A percentile compares a stretch with the other conserved stretches of the same genome.
These are phyloP conservation scores for Aspergillus haitiensis DNA, from an alignment of 495 filamentous ascomycete genomes.

Conservation along the genomic window DNA sequence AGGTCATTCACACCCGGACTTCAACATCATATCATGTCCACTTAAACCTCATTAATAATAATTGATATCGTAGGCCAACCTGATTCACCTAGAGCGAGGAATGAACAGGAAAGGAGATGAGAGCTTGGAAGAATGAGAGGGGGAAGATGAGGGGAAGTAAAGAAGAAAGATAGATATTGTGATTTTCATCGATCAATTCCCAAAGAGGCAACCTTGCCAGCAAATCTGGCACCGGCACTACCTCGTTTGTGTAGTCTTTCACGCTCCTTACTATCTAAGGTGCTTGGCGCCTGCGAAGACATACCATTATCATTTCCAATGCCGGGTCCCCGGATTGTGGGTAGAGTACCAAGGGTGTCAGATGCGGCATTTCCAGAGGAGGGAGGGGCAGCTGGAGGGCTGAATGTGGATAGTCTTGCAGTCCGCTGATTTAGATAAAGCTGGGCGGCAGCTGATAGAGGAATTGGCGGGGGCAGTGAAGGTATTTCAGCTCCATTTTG, in stretches of 20 bases:
- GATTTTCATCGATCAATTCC: constrained; percentile 43
- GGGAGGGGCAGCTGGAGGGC: constrained; percentile 20
- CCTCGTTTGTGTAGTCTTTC: constrained; percentile 54
- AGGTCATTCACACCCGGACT: constrained; percentile 8
- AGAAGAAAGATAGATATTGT: background rate
- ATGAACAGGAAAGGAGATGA: constrained; percentile 11
- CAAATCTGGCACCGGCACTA: constrained; percentile 51
- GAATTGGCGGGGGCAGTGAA: constrained; percentile 66
- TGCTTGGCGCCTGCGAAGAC: constrained; percentile 32
- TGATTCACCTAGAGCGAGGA: background rate
- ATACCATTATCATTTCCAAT: constrained; percentile 27
- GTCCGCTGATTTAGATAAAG: constrained; percentile 84
- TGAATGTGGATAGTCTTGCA: constrained; percentile 38
- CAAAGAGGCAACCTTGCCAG: constrained; percentile 50
- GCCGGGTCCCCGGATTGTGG: constrained; percentile 41
- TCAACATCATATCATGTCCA: constrained; percentile 19
- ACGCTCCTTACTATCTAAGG: constrained; percentile 43
- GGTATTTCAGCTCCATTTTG: constrained; percentile 95
- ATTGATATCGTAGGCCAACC: constrained; percentile 16
- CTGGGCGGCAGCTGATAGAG: constrained; percentile 72
- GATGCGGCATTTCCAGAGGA: constrained; percentile 27
- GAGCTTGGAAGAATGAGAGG: background rate
- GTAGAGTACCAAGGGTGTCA: constrained; percentile 49
- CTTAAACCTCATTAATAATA: constrained; percentile 24
- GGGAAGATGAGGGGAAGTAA: constrained; percentile 13